phyloP scores from a whole-genome alignment of 768 basidiomycete species.

The Suillus weaverae region DNA sequence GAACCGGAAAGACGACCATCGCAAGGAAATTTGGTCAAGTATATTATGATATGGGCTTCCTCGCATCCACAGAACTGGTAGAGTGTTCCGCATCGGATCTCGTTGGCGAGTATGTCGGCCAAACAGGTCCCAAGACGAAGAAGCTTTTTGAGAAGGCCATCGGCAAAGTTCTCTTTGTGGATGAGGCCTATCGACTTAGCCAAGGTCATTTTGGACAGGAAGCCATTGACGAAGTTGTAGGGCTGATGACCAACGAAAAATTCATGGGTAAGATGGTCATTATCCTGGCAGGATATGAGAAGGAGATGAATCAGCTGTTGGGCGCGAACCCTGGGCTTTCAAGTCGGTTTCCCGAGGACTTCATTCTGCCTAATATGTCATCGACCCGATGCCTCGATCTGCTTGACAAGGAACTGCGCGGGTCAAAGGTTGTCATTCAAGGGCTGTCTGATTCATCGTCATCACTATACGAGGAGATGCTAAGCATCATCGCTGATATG shows the following conservation, averaged over 20 bases:
- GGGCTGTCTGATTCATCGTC: slow-evolving; percentile 36
- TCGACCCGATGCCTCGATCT: slow-evolving; percentile 50
- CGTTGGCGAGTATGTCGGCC: slow-evolving; percentile 68
- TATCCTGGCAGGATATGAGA: slow-evolving; percentile 69
- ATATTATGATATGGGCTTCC: slow-evolving; percentile 62
- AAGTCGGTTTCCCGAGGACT: slow-evolving; percentile 66
- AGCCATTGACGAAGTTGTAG: slow-evolving; percentile 71
- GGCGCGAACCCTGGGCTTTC: slow-evolving; percentile 60
- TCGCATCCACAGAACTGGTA: slow-evolving; percentile 49
- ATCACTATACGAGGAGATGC: slow-evolving; percentile 36
- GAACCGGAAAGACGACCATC: slow-evolving; percentile 64
- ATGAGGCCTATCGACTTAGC: slow-evolving; percentile 66
- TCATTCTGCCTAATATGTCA: slow-evolving; percentile 55
- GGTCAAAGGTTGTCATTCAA: slow-evolving; percentile 39
- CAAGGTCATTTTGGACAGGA: slow-evolving; percentile 68
- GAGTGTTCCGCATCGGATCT: slow-evolving; percentile 74
- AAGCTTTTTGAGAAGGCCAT: slow-evolving; percentile 63
- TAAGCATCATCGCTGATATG: slow-evolving; percentile 39
- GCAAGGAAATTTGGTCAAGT: slow-evolving; percentile 64
- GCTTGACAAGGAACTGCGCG: slow-evolving; percentile 46
- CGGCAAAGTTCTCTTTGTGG: slow-evolving; percentile 68
- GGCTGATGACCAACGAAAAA: slow-evolving; percentile 55
- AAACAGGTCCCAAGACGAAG: slow-evolving; percentile 67
- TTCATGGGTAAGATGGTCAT: slow-evolving; percentile 63
- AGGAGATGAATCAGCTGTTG: slow-evolving; percentile 64